A percentile compares a stretch with the other conserved stretches of the same genome.
Conservation (phyloP, 768 basidiomycete genomes). For the Macrolepiota albuminosa region DNA sequence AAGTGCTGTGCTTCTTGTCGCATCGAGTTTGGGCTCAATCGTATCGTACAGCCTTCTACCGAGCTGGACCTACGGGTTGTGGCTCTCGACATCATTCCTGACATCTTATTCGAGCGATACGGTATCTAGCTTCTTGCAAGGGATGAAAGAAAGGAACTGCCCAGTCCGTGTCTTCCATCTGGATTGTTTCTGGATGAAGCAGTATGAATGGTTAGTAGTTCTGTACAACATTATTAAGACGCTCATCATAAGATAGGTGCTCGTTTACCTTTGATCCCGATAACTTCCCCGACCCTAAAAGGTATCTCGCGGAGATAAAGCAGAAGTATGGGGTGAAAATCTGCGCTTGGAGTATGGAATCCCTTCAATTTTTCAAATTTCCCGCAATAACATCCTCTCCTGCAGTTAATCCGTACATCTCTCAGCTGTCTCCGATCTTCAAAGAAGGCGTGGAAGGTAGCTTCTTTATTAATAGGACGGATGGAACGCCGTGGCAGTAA, state of each 20-base stretch:
- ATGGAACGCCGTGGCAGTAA: conserved; percentile 67
- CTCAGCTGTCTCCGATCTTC: conserved; percentile 66
- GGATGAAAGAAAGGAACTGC: conserved; percentile 61
- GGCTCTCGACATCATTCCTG: conserved; percentile 75
- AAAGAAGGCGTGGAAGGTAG: conserved; percentile 63
- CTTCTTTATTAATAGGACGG: conserved; percentile 64
- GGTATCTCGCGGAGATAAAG: conserved; percentile 58
- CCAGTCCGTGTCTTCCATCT: conserved; percentile 70
- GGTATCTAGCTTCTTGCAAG: conserved; percentile 64
- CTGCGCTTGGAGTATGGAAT: conserved; percentile 57
- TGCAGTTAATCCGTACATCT: conserved; percentile 69
- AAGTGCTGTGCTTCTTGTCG: conserved; percentile 11
- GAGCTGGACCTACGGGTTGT: conserved; percentile 72
- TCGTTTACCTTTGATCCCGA: conserved; percentile 76
- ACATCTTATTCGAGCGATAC: conserved; percentile 66
- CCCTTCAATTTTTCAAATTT: background rate
- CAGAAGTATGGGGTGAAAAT: conserved; percentile 62
- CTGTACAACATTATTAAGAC: background rate
- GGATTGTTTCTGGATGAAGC: conserved; percentile 77
- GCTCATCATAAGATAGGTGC: conserved; percentile 39
- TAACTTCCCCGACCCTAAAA: conserved; percentile 68
- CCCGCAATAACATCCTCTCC: background rate
- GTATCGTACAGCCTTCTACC: conserved; percentile 49
- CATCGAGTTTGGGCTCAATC: conserved; percentile 16
- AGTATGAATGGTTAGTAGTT: conserved; percentile 52